These are phyloP conservation scores for Pharnaceum exiguum DNA, from an alignment of 148 eudicot genomes.

Conservation along the genomic window DNA sequence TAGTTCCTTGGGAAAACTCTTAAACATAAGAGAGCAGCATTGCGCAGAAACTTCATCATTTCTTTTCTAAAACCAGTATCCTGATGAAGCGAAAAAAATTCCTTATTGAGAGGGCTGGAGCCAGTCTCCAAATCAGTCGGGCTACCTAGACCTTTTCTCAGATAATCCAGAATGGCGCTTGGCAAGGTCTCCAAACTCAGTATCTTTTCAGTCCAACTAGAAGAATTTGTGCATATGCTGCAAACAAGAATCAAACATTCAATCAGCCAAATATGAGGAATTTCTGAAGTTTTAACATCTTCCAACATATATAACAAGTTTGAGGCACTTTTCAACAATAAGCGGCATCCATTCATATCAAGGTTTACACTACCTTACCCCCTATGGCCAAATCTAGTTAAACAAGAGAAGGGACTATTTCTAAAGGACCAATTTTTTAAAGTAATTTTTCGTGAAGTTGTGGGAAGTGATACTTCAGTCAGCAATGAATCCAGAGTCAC, in stretches of 20 bases:
- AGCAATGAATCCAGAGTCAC: too few species aligned
- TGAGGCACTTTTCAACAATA: too few species aligned
- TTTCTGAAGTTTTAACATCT: not conserved
- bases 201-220: slow-evolving; percentile 67
- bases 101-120: slow-evolving; percentile 39
- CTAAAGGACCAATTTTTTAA: too few species aligned
- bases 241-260: slow-evolving; percentile 4
- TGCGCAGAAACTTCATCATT: slow-evolving; percentile 76
- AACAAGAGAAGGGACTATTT: too few species aligned
- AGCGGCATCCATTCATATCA: too few species aligned
- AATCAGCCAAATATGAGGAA: not conserved
- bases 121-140: slow-evolving; percentile 22
- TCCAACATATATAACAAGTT: not conserved
- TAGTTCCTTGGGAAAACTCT: slow-evolving; percentile 65
- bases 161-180: slow-evolving; percentile 38
- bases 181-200: slow-evolving; percentile 52
- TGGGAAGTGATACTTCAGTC: too few species aligned
- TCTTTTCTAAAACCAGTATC: slow-evolving; percentile 37
- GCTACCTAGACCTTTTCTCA: slow-evolving; percentile 39
- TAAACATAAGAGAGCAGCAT: slow-evolving; percentile 64
- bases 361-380: too few species aligned
- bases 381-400: too few species aligned
- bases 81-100: slow-evolving; percentile 34
- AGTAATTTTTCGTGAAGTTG: too few species aligned
- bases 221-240: slow-evolving; percentile 80